A percentile compares a stretch with the other conserved stretches of the same genome.
Conservation (phyloP, 345 rosid genomes). For the Eucalyptus albens region DNA sequence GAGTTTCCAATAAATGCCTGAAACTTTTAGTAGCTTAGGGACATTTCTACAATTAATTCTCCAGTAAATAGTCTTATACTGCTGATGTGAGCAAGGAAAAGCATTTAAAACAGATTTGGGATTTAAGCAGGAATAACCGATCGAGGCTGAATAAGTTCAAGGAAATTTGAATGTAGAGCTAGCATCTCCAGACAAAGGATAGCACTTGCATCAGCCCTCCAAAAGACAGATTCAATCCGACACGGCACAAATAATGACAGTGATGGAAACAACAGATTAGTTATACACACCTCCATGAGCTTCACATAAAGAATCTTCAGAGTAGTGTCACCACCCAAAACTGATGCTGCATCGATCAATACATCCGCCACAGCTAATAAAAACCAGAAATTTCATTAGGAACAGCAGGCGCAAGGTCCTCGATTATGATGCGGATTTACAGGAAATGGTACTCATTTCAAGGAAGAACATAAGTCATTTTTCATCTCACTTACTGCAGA, state of each 20-base stretch:
- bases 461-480: neutral
- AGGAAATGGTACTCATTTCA: neutral
- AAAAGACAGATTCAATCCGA: neutral
- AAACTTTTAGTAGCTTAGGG: neutral
- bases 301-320: slow-evolving; percentile 77
- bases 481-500: neutral
- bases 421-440: neutral
- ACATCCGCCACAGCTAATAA: slow-evolving; percentile 94
- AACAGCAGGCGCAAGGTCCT: neutral
- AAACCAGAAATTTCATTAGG: slow-evolving; percentile 20
- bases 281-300: slow-evolving; percentile 66
- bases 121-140: neutral
- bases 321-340: slow-evolving; percentile 83
- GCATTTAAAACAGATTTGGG: neutral
- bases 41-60: neutral
- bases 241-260: neutral
- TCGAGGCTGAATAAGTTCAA: neutral
- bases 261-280: neutral
- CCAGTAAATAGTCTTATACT: neutral
- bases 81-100: neutral
- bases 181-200: neutral
- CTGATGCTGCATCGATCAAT: slow-evolving; percentile 81
- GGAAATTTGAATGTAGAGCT: neutral
- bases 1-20: neutral
- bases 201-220: neutral